Evolutionary conservation across 2,329 filamentous ascomycete species (phyloP).

Genomic region (Penicillium concentricum): DNA sequence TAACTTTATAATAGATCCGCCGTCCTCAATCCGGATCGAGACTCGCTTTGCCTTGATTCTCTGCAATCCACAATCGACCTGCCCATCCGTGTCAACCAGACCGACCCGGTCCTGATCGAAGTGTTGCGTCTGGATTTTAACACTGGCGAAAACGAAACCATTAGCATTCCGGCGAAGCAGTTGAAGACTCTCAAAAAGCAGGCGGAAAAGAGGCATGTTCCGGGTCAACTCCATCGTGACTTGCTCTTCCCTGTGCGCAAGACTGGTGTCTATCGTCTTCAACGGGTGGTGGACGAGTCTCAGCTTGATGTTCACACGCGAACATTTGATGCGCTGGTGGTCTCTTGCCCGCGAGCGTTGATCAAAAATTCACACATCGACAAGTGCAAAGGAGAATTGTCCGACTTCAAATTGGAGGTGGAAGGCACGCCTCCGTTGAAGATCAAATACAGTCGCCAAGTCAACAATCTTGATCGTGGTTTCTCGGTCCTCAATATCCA

Average conservation of each 20-base stretch:
- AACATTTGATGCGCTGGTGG: slow-evolving; percentile 76
- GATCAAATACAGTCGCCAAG: slow-evolving; percentile 84
- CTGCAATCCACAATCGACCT: slow-evolving; percentile 62
- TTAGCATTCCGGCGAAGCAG: slow-evolving; percentile 72
- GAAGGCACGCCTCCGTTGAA: slow-evolving; percentile 86
- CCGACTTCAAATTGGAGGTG: slow-evolving; percentile 78
- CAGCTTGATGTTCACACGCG: slow-evolving; percentile 85
- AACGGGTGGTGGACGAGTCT: slow-evolving; percentile 85
- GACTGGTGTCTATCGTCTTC: slow-evolving; percentile 80
- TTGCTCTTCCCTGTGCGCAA: slow-evolving; percentile 78
- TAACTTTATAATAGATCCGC: slow-evolving; percentile 62
- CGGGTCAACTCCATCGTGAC: slow-evolving; percentile 57
- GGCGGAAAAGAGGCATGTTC: slow-evolving; percentile 57
- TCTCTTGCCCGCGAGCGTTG: slow-evolving; percentile 76
- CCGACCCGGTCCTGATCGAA: slow-evolving; percentile 82
- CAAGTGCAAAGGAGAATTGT: slow-evolving; percentile 84
- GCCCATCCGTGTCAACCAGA: slow-evolving; percentile 92
- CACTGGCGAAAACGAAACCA: slow-evolving; percentile 73
- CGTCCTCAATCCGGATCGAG: slow-evolving; percentile 75
- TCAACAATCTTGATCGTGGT: slow-evolving; percentile 79
- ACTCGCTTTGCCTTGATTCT: slow-evolving; percentile 77
- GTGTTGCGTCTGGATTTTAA: slow-evolving; percentile 83
- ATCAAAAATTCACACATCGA: slow-evolving; percentile 65
- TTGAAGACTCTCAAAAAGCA: slow-evolving; percentile 73
- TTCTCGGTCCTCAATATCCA: slow-evolving; percentile 93